Evolutionary conservation across 768 basidiomycete species (phyloP), one percentile per base, ranked within the genome.

Genomic region (Mrakia frigida): DNA sequence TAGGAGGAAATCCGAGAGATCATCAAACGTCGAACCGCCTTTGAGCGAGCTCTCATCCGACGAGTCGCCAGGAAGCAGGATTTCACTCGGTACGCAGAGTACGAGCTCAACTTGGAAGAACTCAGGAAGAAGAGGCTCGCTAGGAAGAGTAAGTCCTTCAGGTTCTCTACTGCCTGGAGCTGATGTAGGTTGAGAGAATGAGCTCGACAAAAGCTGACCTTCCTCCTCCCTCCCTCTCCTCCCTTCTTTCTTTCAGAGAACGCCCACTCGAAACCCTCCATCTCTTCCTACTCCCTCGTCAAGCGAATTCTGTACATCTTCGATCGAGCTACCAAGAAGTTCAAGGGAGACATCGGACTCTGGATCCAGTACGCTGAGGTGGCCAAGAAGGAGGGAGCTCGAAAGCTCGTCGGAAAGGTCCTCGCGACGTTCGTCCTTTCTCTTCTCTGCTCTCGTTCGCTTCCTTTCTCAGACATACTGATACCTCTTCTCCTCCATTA

Each of bases 291-390:
- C 80, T 91, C 93, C 5, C 87, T 97, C 73, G 91, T 92, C 39
- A 88, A 91, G 77, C 84, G 94, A 79, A 91, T 93, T 81, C 90
- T 93, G 82, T 90, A 92, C 78, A 93, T 96, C 75, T 93, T 96
- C 79, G 93, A 96, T 82, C 89, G 94, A 28, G 94, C 92, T 1
- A 86, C 94, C 31, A 90, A 88, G 82, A 91, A 90, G 81, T 97
- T 98, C 87, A 93, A 92, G 80, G 87, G 87, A 14, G 94, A 98
- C 82, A 86, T 96, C 7, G 89, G 87, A 5, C 86, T 95, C 13
- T 98, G 94, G 94, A 85, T 92, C 68, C 90, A 94, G 79, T 97
- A 96, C 81, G 89, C 95, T 68, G 87, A 92, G 75, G 87, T 93
- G 31, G 94, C 93, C 0, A 90, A 92, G 82, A 86, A 88, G 65